Conservation (phyloP, 306 rosid genomes). For the Senna tora region DNA sequence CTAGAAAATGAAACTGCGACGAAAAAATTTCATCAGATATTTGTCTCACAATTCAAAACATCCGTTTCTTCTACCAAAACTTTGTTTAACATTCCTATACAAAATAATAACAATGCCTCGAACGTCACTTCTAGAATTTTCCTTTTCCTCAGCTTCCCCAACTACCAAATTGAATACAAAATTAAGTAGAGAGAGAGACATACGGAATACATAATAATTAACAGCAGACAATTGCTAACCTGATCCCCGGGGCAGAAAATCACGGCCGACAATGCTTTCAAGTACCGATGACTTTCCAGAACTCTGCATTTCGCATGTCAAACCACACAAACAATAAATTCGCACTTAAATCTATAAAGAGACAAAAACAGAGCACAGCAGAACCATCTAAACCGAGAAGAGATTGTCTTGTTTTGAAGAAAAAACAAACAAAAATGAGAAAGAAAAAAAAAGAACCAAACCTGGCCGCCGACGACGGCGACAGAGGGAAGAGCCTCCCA, state of each 20-base stretch:
- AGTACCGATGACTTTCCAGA: slow-evolving; percentile 71
- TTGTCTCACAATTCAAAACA: neutral
- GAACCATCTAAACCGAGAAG: neutral
- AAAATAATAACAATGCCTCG: neutral
- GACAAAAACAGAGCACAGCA: slow-evolving; percentile 7
- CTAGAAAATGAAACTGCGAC: neutral
- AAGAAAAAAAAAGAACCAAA: slow-evolving; percentile 7
- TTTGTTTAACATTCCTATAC: too few relatives aligned
- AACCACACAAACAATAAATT: neutral
- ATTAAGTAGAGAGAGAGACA: neutral
- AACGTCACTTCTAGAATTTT: neutral
- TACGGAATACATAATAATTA: neutral
- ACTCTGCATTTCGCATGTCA: slow-evolving; percentile 46
- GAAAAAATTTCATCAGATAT: neutral
- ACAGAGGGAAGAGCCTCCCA: slow-evolving; percentile 82
- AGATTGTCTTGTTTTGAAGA: neutral
- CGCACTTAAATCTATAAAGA: neutral
- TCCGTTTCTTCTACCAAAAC: neutral
- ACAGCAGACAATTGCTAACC: slow-evolving; percentile 38
- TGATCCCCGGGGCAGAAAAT: slow-evolving; percentile 76
- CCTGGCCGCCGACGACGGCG: slow-evolving; percentile 85
- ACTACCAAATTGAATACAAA: slow-evolving; percentile 31
- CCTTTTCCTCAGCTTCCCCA: slow-evolving; percentile 16
- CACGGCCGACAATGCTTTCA: slow-evolving; percentile 69
- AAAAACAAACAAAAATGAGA: too few relatives aligned